These are phyloP conservation scores for Candida chauliodis DNA, from an alignment of 805 yeast genomes.

Conservation along the genomic window DNA sequence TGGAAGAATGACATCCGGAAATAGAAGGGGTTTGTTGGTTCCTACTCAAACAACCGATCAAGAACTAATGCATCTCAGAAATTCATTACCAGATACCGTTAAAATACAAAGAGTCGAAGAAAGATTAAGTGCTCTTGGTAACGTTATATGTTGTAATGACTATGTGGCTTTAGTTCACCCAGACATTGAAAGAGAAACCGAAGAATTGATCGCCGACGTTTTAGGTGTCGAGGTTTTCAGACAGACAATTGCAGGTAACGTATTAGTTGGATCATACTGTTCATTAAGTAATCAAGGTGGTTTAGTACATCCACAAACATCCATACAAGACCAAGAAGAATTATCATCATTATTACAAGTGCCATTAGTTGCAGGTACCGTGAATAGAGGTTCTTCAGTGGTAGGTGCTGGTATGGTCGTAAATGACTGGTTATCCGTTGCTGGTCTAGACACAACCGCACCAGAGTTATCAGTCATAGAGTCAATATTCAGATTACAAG, in stretches of 20 bases:
- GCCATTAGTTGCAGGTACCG: slow-evolving; percentile 97
- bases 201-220: slow-evolving; percentile 96
- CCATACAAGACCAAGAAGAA: slow-evolving; percentile 97
- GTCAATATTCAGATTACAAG: slow-evolving; percentile 90
- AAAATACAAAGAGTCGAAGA: slow-evolving; percentile 98
- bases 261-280: slow-evolving; percentile 95
- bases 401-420: slow-evolving; percentile 99
- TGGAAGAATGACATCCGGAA: slow-evolving; percentile 98
- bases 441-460: slow-evolving; percentile 97
- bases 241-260: slow-evolving; percentile 98
- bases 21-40: slow-evolving; percentile 93
- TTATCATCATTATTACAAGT: slow-evolving; percentile 91
- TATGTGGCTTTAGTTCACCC: slow-evolving; percentile 99
- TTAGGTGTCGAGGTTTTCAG: slow-evolving; percentile 98
- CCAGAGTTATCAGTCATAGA: slow-evolving; percentile 97
- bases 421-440: slow-evolving; percentile 95
- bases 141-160: slow-evolving; percentile 97
- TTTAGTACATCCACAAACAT: slow-evolving; percentile 95
- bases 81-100: slow-evolving; percentile 91
- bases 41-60: slow-evolving; percentile 98
- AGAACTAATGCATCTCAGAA: slow-evolving; percentile 95
- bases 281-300: slow-evolving; percentile 96
- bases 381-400: slow-evolving; percentile 95
- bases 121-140: slow-evolving; percentile 93
- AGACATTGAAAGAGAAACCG: slow-evolving; percentile 98